Conservation (phyloP, 2,329 filamentous ascomycete genomes). For the Fusarium bulbicola region DNA sequence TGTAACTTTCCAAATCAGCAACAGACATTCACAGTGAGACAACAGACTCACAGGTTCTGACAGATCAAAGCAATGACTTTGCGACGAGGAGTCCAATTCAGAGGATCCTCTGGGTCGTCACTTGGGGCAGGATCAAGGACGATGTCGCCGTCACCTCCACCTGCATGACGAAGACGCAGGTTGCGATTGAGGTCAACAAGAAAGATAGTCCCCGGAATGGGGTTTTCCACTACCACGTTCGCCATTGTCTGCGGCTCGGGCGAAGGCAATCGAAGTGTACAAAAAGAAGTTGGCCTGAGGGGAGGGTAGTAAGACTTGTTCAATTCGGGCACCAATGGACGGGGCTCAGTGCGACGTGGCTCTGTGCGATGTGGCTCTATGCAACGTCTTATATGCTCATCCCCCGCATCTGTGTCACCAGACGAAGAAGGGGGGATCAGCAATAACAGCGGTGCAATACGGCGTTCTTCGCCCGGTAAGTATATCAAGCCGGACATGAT, state of each 20-base stretch:
- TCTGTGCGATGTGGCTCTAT: neutral
- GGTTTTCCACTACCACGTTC: neutral
- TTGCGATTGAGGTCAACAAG: constrained; percentile 51
- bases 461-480: neutral
- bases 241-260: neutral
- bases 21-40: rapidly evolving
- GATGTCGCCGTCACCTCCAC: constrained; percentile 49
- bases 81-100: constrained; percentile 56
- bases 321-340: neutral
- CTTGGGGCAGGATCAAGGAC: constrained; percentile 62
- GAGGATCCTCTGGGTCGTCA: constrained; percentile 60
- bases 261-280: neutral
- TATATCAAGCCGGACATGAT: neutral
- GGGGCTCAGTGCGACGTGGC: neutral
- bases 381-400: constrained; percentile 3
- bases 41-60: constrained; percentile 41
- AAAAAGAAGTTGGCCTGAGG: neutral
- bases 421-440: neutral
- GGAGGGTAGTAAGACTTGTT: neutral
- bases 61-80: constrained; percentile 43
- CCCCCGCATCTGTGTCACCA: neutral
- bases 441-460: neutral
- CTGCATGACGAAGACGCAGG: constrained; percentile 46
- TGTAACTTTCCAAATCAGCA: constrained; percentile 42
- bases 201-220: constrained; percentile 52